These are phyloP conservation scores for Apiospora aurea DNA, from an alignment of 2,329 filamentous ascomycete genomes.

Conservation along the genomic window DNA sequence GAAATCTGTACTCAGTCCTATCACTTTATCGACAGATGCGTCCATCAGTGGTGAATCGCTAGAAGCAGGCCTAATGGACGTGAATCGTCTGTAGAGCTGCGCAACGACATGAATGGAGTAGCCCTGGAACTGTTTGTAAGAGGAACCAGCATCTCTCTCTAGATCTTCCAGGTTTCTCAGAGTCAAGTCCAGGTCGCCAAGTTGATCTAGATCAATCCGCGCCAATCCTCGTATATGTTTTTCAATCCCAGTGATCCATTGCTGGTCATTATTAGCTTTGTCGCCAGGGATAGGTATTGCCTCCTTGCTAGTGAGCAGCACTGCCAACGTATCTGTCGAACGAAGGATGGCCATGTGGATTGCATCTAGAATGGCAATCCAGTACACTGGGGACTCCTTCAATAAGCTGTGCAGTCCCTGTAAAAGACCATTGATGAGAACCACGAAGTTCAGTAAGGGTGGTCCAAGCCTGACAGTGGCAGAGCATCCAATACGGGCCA, in stretches of 20 bases:
- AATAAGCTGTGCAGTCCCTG: conserved; percentile 36
- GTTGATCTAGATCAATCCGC: conserved; percentile 25
- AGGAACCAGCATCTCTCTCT: conserved; percentile 20
- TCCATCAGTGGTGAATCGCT: conserved; percentile 9
- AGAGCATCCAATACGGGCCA: conserved; percentile 60
- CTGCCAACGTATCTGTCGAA: conserved; percentile 28
- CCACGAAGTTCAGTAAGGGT: conserved; percentile 50
- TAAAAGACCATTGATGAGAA: conserved; percentile 45
- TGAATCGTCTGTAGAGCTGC: conserved; percentile 42
- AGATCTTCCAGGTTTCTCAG: conserved; percentile 28
- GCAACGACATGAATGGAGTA: conserved; percentile 39
- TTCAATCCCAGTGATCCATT: neutral
- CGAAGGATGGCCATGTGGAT: conserved; percentile 36
- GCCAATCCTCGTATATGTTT: conserved; percentile 23
- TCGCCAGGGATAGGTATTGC: neutral
- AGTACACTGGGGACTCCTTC: conserved; percentile 33
- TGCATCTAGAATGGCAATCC: conserved; percentile 39
- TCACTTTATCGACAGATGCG: neutral
- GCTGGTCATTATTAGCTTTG: neutral
- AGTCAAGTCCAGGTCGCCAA: conserved; percentile 27
- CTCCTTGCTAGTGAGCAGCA: neutral
- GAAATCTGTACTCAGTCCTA: conserved; percentile 34
- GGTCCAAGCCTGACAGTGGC: conserved; percentile 41
- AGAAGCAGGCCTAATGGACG: conserved; percentile 22
- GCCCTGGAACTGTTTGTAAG: conserved; percentile 32